Base-by-base conservation (phyloP, 2,329 filamentous ascomycete genomes). In the Exophiala bonariae region DNA sequence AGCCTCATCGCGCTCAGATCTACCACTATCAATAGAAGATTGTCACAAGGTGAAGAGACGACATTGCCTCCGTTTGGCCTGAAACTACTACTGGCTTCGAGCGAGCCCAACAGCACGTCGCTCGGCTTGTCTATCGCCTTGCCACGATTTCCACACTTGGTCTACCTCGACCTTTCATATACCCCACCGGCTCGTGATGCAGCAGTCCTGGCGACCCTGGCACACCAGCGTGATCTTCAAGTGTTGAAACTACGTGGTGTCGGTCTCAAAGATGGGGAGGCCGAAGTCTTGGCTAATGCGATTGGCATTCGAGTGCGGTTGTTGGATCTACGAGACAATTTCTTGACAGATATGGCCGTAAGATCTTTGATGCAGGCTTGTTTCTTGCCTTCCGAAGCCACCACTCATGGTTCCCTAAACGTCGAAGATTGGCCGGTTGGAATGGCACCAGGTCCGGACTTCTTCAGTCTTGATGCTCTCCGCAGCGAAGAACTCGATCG, bases 141-240 rank as follows among this genome's bases (percentile, higher is more conserved):
- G 18, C 61, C 69, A 11, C 71, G 73, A 14, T 80, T 83, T 47
- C 75, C 78, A 2, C 66, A 70, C 26, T 63, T 84, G 19, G 67
- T 80, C 4, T 83, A 81, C 52, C 63, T 84, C 13, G 79, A 83
- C 58, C 61, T 84, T 11, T 83, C 80, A 1, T 72, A 71, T 52
- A 81, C 77, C 3, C 65, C 61, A 4, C 66, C 76, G 3, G 75
- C 75, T 18, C 72, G 70, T 58, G 74, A 72, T 65, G 68, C 63
- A 40, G 64, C 50, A 41, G 77, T 83, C 1, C 59, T 83, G 10
- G 65, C 67, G 10, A 63, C 68, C 0, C 57, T 83, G 3, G 66
- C 66, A 23, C 64, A 67, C 26, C 65, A 82, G 33, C 65, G 66
- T 2, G 72, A 74, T 42, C 63, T 83, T 13, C 77, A 80, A 46